Conservation (phyloP, 768 basidiomycete species). For the Phanerochaete sordida region DNA sequence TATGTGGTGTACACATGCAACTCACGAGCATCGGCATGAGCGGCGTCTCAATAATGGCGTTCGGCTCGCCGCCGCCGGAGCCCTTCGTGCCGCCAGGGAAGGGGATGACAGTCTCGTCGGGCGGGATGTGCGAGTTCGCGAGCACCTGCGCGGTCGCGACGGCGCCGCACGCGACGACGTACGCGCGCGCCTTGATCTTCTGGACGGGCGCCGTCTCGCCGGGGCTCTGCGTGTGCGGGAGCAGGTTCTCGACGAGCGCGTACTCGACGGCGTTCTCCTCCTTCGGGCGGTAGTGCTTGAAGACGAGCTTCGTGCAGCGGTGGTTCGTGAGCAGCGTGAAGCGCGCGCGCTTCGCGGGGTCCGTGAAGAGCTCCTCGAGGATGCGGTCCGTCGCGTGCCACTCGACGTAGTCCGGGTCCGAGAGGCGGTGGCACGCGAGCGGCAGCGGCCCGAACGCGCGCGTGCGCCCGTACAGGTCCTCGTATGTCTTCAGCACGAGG, state of each 20-base stretch:
- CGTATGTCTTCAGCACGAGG: conserved; percentile 17
- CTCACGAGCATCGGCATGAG: conserved; percentile 16
- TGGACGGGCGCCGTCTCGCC: not conserved
- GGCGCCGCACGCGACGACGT: conserved; percentile 18
- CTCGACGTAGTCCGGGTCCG: conserved; percentile 17
- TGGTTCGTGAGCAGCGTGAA: conserved; percentile 18
- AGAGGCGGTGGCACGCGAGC: conserved; percentile 20
- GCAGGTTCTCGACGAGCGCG: not conserved
- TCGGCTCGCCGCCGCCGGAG: not conserved
- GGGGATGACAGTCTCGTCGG: not conserved
- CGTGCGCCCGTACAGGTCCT: not conserved
- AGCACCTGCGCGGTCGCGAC: conserved; percentile 19
- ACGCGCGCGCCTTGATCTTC: conserved; percentile 12
- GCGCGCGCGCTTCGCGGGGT: not conserved
- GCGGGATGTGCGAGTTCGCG: conserved; percentile 13
- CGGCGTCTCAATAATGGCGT: not conserved
- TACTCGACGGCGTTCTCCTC: not conserved
- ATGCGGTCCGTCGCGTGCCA: conserved; percentile 20
- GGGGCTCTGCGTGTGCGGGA: not conserved
- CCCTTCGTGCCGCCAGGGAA: not conserved
- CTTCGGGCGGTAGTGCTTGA: not conserved
- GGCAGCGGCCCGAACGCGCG: conserved; percentile 16
- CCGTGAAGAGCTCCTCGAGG: conserved; percentile 11
- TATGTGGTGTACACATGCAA: too few relatives aligned
- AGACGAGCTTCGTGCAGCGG: conserved; percentile 14